Percentiles rank a stretch among this genome's conserved stretches.
Evolutionary conservation across 129 eudicot genomes (phyloP).

Genomic region (Flaveria sonorensis): DNA sequence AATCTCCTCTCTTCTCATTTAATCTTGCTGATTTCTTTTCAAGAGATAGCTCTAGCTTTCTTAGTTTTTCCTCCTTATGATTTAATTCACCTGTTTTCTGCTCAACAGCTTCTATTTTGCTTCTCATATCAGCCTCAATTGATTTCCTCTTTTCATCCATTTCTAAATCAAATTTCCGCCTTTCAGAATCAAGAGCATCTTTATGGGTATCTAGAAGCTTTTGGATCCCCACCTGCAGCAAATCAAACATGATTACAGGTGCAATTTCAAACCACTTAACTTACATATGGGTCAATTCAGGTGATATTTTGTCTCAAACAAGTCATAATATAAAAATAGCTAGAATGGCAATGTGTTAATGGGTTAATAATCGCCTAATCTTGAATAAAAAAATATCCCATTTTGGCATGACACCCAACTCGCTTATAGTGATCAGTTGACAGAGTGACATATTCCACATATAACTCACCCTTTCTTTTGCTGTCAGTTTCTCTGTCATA

Average conservation of each 20-base stretch:
- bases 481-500: constrained; percentile 57
- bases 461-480: constrained; percentile 76
- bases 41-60: constrained; percentile 65
- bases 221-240: constrained; percentile 76
- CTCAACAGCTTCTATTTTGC: constrained; percentile 41
- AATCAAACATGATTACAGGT: constrained; percentile 11
- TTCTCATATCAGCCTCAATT: constrained; percentile 56
- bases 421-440: background rate
- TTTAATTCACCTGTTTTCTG: constrained; percentile 54
- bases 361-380: background rate
- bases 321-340: background rate
- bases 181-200: constrained; percentile 45
- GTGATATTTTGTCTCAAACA: background rate
- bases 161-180: constrained; percentile 63
- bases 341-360: background rate
- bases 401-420: background rate
- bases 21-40: constrained; percentile 62
- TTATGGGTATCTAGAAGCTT: constrained; percentile 65
- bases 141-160: constrained; percentile 60
- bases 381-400: too few species aligned
- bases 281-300: background rate
- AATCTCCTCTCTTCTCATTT: constrained; percentile 63
- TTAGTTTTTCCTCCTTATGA: constrained; percentile 66
- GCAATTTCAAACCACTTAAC: background rate
- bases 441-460: background rate